Conservation (phyloP, 495 filamentous ascomycete genomes). For the Podospora pseudocomata region DNA sequence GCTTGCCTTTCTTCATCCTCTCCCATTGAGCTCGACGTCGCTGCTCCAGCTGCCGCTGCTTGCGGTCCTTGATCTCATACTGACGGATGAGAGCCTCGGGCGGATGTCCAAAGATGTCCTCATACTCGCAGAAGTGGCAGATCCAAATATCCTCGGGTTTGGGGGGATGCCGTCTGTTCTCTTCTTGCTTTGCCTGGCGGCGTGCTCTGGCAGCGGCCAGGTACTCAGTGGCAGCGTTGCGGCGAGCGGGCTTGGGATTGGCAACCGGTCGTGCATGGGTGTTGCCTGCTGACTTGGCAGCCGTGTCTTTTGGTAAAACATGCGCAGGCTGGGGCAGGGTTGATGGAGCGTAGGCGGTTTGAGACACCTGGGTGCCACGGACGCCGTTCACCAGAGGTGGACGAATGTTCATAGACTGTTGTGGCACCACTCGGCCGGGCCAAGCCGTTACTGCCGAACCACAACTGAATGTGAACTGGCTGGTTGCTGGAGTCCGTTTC, state of each 20-base stretch:
- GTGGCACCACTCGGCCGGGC: constrained; percentile 35
- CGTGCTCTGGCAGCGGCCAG: constrained; percentile 36
- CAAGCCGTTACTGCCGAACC: constrained; percentile 54
- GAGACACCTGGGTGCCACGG: constrained; percentile 13
- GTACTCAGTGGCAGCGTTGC: constrained; percentile 22
- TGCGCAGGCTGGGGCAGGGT: constrained; percentile 8
- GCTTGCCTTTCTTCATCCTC: constrained; percentile 87
- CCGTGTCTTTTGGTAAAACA: constrained; percentile 14
- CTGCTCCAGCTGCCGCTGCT: constrained; percentile 72
- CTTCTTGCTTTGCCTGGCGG: constrained; percentile 41
- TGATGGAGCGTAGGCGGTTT: constrained; percentile 11
- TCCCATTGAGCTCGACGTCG: constrained; percentile 83
- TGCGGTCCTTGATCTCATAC: constrained; percentile 91
- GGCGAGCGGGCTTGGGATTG: constrained; percentile 20
- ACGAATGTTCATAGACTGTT: constrained; percentile 9
- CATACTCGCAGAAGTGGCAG: constrained; percentile 90
- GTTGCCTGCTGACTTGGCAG: constrained; percentile 9
- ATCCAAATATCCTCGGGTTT: constrained; percentile 81
- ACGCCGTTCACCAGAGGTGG: constrained; percentile 21
- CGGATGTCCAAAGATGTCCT: constrained; percentile 76
- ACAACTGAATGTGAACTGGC: constrained; percentile 90
- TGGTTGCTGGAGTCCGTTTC: constrained; percentile 59
- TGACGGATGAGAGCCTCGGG: constrained; percentile 82
- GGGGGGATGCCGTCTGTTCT: constrained; percentile 73
- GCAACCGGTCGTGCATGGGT: constrained; percentile 11